Conservation (phyloP, 257 asterid species). For the Nicotiana noctiflora region DNA sequence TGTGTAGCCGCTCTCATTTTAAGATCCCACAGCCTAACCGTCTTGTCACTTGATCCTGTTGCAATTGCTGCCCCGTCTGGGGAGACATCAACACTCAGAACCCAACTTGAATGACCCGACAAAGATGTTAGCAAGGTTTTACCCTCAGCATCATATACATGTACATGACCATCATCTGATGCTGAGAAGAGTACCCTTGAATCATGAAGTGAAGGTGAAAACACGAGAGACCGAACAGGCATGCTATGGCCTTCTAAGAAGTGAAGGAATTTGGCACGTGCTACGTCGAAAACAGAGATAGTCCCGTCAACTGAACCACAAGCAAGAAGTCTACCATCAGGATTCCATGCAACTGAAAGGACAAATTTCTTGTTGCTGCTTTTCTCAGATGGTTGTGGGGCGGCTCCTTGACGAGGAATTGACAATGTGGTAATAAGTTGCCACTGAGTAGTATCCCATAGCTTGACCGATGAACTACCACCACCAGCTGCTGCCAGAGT, state of each 20-base stretch:
- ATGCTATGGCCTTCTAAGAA: constrained; percentile 88
- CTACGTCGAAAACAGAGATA: constrained; percentile 73
- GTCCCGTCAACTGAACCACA: constrained; percentile 97
- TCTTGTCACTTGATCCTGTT: constrained; percentile 84
- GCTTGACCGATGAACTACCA: constrained; percentile 86
- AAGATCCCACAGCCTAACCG: constrained; percentile 86
- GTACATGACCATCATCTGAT: constrained; percentile 85
- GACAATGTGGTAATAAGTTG: constrained; percentile 55
- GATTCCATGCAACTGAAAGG: constrained; percentile 93
- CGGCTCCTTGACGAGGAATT: constrained; percentile 82
- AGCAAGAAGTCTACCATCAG: constrained; percentile 74
- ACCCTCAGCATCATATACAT: constrained; percentile 77
- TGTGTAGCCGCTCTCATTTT: constrained; percentile 92
- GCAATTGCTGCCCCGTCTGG: constrained; percentile 92
- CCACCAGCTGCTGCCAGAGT: constrained; percentile 98
- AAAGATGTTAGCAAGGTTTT: constrained; percentile 60
- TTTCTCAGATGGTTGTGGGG: constrained; percentile 57
- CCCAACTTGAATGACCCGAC: constrained; percentile 95
- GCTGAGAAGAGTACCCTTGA: constrained; percentile 85
- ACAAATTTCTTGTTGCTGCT: constrained; percentile 76
- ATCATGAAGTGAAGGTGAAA: constrained; percentile 72
- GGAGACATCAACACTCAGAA: constrained; percentile 72
- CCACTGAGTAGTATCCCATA: constrained; percentile 93
- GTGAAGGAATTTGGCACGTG: constrained; percentile 76
- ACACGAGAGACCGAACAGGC: constrained; percentile 90